Percentiles rank a stretch among this genome's conserved stretches.
Conservation (phyloP, 2,329 filamentous ascomycete genomes). For the Periconia macrospinosa region DNA sequence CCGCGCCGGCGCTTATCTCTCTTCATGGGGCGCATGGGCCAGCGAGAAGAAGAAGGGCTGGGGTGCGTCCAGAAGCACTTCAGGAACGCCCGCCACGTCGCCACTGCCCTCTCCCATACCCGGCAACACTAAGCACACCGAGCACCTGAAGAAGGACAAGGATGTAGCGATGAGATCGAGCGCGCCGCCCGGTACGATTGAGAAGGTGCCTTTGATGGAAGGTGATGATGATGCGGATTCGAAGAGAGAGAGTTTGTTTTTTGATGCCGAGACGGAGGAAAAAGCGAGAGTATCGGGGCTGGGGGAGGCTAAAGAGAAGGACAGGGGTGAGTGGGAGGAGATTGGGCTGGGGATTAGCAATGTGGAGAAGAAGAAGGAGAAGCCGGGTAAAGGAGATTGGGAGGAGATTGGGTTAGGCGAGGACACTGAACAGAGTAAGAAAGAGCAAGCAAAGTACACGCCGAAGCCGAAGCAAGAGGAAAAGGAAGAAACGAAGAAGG, state of each 20-base stretch:
- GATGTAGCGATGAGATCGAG: constrained; percentile 3
- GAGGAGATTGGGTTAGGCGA: background rate
- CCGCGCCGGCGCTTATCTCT: constrained; percentile 64
- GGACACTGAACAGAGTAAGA: background rate
- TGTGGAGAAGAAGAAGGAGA: background rate
- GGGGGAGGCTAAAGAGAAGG: background rate
- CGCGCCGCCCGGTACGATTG: constrained; percentile 10
- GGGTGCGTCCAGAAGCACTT: constrained; percentile 19
- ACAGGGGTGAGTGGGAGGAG: background rate
- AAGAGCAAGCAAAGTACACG: background rate
- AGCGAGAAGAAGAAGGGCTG: constrained; percentile 68
- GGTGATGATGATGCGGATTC: background rate
- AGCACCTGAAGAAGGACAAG: constrained; percentile 29
- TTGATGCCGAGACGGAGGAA: constrained; percentile 19
- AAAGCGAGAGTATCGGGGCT: background rate
- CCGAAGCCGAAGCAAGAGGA: no score
- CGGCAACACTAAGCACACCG: constrained; percentile 29
- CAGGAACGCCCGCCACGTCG: constrained; percentile 21
- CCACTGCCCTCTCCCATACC: constrained; percentile 20
- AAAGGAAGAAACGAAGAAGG: no score
- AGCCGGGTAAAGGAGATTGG: background rate
- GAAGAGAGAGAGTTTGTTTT: constrained; percentile 18
- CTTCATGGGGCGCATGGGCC: constrained; percentile 66
- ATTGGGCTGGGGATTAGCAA: background rate
- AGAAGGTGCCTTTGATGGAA: constrained; percentile 13